These are phyloP conservation scores for Thelonectria discophora DNA, from an alignment of 2,329 filamentous ascomycete species.

Conservation along the genomic window DNA sequence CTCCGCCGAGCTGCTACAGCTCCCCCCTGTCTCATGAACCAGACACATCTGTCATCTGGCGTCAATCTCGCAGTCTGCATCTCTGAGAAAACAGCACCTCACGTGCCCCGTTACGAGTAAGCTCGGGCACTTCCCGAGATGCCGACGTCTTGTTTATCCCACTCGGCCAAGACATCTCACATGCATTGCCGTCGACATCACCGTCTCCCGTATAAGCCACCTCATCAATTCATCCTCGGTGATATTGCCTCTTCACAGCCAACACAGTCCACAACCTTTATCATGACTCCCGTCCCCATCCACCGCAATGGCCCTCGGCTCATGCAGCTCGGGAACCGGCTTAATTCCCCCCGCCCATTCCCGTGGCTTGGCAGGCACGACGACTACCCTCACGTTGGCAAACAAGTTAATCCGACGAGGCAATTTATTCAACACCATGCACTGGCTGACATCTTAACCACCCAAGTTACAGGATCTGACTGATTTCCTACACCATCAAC, in stretches of 20 bases:
- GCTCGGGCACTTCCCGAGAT: slow-evolving; percentile 36
- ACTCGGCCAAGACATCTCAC: slow-evolving; percentile 9
- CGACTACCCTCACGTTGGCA: too few species aligned
- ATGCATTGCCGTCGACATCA: slow-evolving; percentile 9
- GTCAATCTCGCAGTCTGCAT: neutral
- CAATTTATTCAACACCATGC: too few species aligned
- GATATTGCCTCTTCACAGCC: too few species aligned
- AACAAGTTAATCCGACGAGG: too few species aligned
- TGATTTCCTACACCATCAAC: slow-evolving; percentile 41
- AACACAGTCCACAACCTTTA: neutral
- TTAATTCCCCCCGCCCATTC: neutral
- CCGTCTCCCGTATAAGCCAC: slow-evolving; percentile 4
- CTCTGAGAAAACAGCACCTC: neutral
- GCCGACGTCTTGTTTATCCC: slow-evolving; percentile 4
- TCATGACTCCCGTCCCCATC: neutral
- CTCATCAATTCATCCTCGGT: neutral
- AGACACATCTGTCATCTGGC: neutral
- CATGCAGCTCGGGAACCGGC: slow-evolving; percentile 3
- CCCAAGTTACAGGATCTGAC: neutral
- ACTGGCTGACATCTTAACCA: too few species aligned
- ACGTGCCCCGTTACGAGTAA: neutral
- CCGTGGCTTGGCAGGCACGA: too few species aligned
- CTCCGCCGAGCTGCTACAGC: neutral
- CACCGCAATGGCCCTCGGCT: slow-evolving; percentile 20
- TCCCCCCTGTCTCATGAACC: too few species aligned